Evolutionary conservation across 768 basidiomycete species (phyloP), one percentile per base, ranked within the genome.

Genomic region (Boletellus ananas): DNA sequence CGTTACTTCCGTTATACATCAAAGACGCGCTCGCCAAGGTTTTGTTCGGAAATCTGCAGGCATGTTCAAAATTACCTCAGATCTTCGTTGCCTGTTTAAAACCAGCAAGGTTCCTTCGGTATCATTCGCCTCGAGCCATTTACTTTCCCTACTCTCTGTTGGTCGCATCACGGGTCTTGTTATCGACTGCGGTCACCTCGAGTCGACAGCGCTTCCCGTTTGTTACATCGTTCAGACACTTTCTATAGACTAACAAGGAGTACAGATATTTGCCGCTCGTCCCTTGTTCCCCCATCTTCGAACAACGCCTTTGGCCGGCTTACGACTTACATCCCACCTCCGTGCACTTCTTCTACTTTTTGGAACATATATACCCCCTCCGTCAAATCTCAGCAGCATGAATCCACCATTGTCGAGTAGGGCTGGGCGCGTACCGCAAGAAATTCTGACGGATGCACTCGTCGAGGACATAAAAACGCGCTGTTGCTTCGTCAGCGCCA

Each of bases 81-180:
- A 43, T 31, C 16, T 20, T 16, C 25, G 34, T 20, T 34, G 25
- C 13, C 35, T 45, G 33, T 38, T 42, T 16, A 50, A 42, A 39
- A 25, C 20, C 11, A 6, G 34, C 21, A 63, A 96, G 93, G 88
- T 96, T 25, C 95, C 94, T 7, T 93, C 91, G 7, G 78, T 99
- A 56, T 95, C 93, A 2, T 99, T 98, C 69, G 87, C 90, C 1
- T 86, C 90, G 14, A 87, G 90, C 49, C 91, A 91, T 58, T 71
- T 98, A 0, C 79, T 97, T 16, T 81, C 93, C 4, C 73, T 98
- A 13, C 76, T 96, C 52, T 84, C 93, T 2, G 82, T 84, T 7
- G 96, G 96, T 11, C 76, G 90, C 51, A 87, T 94, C 57, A 94
- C 94, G 2, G 96, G 95, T 6, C 79, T 99, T 13, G 95, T 98